Base-by-base conservation (phyloP, 2,329 filamentous ascomycete species). In the Coniochaeta sp. region DNA sequence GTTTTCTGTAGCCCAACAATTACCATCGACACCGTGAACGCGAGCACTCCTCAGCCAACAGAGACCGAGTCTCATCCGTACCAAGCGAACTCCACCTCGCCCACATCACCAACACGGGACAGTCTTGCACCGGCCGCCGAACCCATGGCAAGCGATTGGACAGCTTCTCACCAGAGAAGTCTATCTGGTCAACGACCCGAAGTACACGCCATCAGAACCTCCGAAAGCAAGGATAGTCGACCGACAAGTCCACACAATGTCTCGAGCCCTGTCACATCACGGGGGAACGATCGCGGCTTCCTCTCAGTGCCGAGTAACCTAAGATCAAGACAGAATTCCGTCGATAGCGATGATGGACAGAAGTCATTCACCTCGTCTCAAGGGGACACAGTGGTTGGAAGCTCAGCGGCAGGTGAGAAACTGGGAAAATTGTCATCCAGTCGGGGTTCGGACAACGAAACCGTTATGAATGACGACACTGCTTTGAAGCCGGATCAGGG, bases 401-500 rank as follows among this genome's bases (percentile, higher is more conserved):
- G 76, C 79, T 17, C 77, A 74, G 54, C 73, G 76, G 22, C 16
- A 54, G 72, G 72, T 33, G 77, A 79, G 34, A 78, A 76, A 64
- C 68, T 71, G 58, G 67, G 69, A 16, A 71, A 62, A 66, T 74
- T 67, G 60, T 65, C 59, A 66, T 70, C 63, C 63, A 73, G 64
- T 50, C 66, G 65, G 17, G 66, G 64, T 9, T 67, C 77, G 44
- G 76, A 79, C 55, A 79, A 81, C 63, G 76, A 81, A 24, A 80
- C 81, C 61, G 80, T 91, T 40, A 82, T 87, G 67, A 84, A 81
- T 60, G 86, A 90, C 61, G 75, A 83, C 52, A 82, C 88, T 63
- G 91, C 91, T 0, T 76, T 96, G 63, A 85, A 81, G 57, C 89
- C 91, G 0, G 91, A 96, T 69, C 81, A 85, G 40, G 89, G 90